A percentile compares a stretch with the other conserved stretches of the same genome.
Evolutionary conservation across 495 filamentous ascomycete genomes (phyloP).

Genomic region (Lasiosphaeria hispida): DNA sequence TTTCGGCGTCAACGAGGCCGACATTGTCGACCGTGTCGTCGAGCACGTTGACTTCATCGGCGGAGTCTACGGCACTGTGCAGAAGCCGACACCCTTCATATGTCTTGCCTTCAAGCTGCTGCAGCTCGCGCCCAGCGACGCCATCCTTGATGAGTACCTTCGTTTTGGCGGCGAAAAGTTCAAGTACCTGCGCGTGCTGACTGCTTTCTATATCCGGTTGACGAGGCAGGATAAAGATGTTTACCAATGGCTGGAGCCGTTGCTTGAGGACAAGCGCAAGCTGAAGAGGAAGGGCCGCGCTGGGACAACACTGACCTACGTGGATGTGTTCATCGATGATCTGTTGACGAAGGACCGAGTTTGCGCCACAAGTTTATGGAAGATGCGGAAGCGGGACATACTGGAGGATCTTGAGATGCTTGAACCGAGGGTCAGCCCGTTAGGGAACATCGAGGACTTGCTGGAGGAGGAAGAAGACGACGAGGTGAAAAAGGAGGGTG

Average conservation of each 20-base stretch:
- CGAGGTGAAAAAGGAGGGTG: constrained; percentile 24
- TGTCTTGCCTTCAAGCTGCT: constrained; percentile 94
- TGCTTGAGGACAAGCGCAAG: constrained; percentile 81
- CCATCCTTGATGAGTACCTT: constrained; percentile 80
- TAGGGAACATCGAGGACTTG: constrained; percentile 84
- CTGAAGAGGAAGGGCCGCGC: constrained; percentile 69
- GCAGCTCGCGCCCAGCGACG: constrained; percentile 75
- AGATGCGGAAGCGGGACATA: constrained; percentile 75
- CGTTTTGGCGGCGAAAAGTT: constrained; percentile 69
- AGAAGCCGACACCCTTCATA: constrained; percentile 87
- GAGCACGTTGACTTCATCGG: constrained; percentile 77
- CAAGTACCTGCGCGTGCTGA: constrained; percentile 86
- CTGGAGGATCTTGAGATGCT: constrained; percentile 88
- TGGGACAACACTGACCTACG: constrained; percentile 68
- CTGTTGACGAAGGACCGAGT: constrained; percentile 85
- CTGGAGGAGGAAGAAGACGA: constrained; percentile 66
- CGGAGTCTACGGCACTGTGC: constrained; percentile 76
- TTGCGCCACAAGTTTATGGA: constrained; percentile 89
- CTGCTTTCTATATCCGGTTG: constrained; percentile 88
- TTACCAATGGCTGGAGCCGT: constrained; percentile 75
- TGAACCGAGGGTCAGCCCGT: constrained; percentile 79
- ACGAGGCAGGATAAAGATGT: constrained; percentile 81
- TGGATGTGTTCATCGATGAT: constrained; percentile 95
- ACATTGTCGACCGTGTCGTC: constrained; percentile 87
- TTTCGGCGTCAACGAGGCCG: constrained; percentile 86